These are phyloP conservation scores for Myxozyma neglecta DNA, from an alignment of 805 yeast genomes.

Conservation along the genomic window DNA sequence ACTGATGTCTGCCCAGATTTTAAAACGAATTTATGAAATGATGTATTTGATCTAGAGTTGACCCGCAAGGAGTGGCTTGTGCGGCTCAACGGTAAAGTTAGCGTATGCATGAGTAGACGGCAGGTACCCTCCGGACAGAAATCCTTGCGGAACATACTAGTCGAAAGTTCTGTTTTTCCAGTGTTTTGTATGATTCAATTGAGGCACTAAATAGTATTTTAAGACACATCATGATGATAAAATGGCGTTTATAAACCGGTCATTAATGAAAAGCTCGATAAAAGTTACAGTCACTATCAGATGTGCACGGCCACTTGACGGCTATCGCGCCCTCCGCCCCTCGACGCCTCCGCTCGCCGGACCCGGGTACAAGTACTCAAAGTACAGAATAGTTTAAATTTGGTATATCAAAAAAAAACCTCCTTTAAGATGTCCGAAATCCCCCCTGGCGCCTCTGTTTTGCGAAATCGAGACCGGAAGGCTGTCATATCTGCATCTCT, in stretches of 20 bases:
- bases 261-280: not conserved
- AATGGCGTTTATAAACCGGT: not conserved
- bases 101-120: not conserved
- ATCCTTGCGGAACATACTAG: not conserved
- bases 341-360: not conserved
- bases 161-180: too few species aligned
- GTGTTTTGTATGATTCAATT: too few species aligned
- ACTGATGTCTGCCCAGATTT: too few species aligned
- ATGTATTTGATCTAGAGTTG: too few species aligned
- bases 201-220: too few species aligned
- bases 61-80: not conserved
- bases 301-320: constrained; percentile 3
- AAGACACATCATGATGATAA: too few species aligned
- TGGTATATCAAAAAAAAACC: too few species aligned
- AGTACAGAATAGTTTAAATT: too few species aligned
- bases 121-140: not conserved
- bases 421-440: not conserved
- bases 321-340: not conserved
- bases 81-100: not conserved
- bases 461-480: not conserved
- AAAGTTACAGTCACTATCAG: not conserved
- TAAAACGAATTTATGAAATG: too few species aligned
- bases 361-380: not conserved
- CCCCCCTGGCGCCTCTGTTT: not conserved
- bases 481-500: not conserved